A percentile compares a stretch with the other conserved stretches of the same genome.
Conservation (phyloP, 2,329 filamentous ascomycete genomes). For the Trichoderma harzianum region DNA sequence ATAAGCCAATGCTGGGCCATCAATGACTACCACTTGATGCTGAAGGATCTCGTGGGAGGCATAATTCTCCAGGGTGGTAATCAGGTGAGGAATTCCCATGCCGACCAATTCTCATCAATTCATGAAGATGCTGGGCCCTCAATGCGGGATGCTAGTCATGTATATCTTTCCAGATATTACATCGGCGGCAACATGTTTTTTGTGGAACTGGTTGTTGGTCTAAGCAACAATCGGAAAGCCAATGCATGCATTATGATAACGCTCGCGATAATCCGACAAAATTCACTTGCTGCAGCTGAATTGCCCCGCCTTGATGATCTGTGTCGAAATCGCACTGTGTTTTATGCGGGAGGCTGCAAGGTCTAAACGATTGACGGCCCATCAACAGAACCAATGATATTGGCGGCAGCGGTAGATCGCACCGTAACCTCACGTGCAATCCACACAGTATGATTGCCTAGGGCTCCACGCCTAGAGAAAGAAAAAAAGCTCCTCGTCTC, state of each 20-base stretch:
- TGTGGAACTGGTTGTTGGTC: not conserved
- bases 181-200: not conserved
- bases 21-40: slow-evolving; percentile 54
- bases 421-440: not conserved
- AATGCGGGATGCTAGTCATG: not conserved
- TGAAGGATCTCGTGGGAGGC: slow-evolving; percentile 42
- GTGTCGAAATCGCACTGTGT: not conserved
- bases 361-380: not conserved
- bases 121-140: not conserved
- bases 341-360: not conserved
- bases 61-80: slow-evolving; percentile 51
- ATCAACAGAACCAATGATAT: not conserved
- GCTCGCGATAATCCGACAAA: not conserved
- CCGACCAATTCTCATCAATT: not conserved
- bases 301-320: slow-evolving; percentile 2
- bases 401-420: not conserved
- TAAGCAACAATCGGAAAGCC: not conserved
- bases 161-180: not conserved
- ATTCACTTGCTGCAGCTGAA: not conserved
- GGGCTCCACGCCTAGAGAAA: slow-evolving; percentile 7
- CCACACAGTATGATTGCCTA: slow-evolving; percentile 2
- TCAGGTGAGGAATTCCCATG: slow-evolving; percentile 61
- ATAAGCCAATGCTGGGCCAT: slow-evolving; percentile 77
- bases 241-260: not conserved
- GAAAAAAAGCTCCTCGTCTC: slow-evolving; percentile 15